Evolutionary conservation across 2,329 filamentous ascomycete genomes (phyloP).

Genomic region (Myriosclerotinia curreyana): DNA sequence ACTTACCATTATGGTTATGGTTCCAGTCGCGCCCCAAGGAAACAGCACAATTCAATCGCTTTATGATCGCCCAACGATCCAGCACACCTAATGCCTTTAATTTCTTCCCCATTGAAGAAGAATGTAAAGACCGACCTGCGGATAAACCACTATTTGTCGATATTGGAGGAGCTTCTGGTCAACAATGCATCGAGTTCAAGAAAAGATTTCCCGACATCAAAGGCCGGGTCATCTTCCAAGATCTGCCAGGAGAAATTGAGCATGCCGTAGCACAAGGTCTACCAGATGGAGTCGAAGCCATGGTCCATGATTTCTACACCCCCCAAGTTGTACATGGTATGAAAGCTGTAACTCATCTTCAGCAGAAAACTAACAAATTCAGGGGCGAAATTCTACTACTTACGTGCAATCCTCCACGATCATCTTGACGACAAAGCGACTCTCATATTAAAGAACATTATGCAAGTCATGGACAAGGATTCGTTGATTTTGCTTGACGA

Average conservation of each 20-base stretch:
- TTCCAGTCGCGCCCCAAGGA: slow-evolving; percentile 12
- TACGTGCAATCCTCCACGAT: slow-evolving; percentile 43
- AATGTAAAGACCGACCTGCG: slow-evolving; percentile 31
- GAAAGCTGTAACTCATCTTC: background rate
- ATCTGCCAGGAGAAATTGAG: slow-evolving; percentile 35
- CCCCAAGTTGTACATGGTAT: slow-evolving; percentile 34
- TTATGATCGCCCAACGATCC: slow-evolving; percentile 21
- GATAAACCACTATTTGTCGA: slow-evolving; percentile 23
- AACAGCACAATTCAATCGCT: slow-evolving; percentile 18
- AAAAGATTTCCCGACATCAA: background rate
- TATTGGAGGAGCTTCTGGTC: background rate
- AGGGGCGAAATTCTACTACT: slow-evolving; percentile 39
- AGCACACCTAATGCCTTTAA: slow-evolving; percentile 11
- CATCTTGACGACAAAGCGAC: slow-evolving; percentile 40
- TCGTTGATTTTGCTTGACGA: slow-evolving; percentile 46
- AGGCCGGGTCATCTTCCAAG: slow-evolving; percentile 43
- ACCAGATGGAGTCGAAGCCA: slow-evolving; percentile 36
- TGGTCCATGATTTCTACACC: slow-evolving; percentile 36
- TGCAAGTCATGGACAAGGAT: slow-evolving; percentile 39
- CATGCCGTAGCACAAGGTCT: slow-evolving; percentile 28
- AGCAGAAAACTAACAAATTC: background rate
- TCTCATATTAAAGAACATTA: slow-evolving; percentile 40
- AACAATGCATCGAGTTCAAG: slow-evolving; percentile 7
- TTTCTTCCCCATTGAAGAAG: slow-evolving; percentile 13
- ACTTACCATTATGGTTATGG: slow-evolving; percentile 16